Conservation (phyloP, 2,329 filamentous ascomycete species). For the Talaromyces pinophilus region DNA sequence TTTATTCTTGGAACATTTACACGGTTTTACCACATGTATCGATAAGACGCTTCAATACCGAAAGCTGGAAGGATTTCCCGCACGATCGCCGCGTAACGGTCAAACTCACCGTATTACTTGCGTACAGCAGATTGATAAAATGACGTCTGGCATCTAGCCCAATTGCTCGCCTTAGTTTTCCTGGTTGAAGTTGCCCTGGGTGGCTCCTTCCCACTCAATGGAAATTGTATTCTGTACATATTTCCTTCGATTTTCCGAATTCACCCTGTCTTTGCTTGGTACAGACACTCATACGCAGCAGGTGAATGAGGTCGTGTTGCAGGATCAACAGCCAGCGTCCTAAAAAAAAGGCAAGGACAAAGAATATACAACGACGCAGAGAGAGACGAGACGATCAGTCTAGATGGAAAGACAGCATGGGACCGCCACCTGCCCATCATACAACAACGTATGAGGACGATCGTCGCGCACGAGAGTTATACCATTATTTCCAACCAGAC, state of each 20-base stretch:
- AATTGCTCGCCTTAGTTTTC: neutral
- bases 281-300: neutral
- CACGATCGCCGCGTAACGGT: neutral
- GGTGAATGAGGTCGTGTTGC: neutral
- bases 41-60: neutral
- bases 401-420: conserved; percentile 2
- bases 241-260: neutral
- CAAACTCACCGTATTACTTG: neutral
- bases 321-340: neutral
- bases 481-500: conserved; percentile 31
- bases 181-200: neutral
- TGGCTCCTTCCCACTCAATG: neutral
- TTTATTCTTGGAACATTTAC: neutral
- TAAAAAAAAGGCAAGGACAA: neutral
- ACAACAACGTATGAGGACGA: conserved; percentile 14
- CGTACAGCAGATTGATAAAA: neutral
- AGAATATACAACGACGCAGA: neutral
- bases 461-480: conserved; percentile 28
- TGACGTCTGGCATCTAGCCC: conserved; percentile 4
- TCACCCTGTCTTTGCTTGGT: neutral
- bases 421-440: neutral
- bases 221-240: neutral
- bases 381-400: neutral
- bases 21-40: neutral
- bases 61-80: neutral